These are phyloP conservation scores for Aureobasidium uvarum DNA, from an alignment of 2,329 filamentous ascomycete species.

Conservation along the genomic window DNA sequence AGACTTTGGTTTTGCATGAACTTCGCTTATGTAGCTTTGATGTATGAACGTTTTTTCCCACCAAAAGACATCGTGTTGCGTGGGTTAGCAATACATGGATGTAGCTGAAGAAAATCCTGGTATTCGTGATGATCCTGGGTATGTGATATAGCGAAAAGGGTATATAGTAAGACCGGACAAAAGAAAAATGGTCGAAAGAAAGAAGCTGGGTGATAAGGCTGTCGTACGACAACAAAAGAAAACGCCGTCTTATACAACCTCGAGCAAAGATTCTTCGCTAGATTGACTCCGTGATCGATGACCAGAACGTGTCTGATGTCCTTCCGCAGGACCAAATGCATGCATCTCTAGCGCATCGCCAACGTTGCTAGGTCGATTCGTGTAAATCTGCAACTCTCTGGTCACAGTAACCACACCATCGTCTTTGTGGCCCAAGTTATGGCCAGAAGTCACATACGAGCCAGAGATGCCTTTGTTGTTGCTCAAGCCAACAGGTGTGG, in stretches of 20 bases:
- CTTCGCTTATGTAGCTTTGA: neutral
- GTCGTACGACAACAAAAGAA: neutral
- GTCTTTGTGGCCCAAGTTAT: conserved; percentile 3
- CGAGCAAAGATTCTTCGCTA: conserved; percentile 16
- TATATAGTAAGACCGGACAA: neutral
- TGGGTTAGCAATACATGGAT: neutral
- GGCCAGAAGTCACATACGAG: conserved; percentile 4
- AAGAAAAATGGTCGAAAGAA: neutral
- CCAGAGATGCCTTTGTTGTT: conserved; percentile 12
- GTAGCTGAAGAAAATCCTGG: neutral
- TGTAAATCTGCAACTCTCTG: neutral
- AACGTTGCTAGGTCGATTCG: neutral
- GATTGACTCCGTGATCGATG: neutral
- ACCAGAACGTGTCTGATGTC: neutral
- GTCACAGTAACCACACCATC: conserved; percentile 22
- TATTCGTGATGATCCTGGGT: neutral
- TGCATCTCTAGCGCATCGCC: conserved; percentile 11
- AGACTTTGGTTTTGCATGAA: neutral
- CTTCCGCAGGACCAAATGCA: neutral
- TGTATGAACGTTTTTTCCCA: neutral
- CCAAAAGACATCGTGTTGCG: neutral
- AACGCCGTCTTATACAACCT: neutral
- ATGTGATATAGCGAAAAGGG: neutral
- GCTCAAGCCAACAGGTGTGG: neutral
- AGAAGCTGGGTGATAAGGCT: neutral